These are phyloP conservation scores for Alternaria infectoria DNA, from an alignment of 2,329 filamentous ascomycete genomes.

Conservation along the genomic window DNA sequence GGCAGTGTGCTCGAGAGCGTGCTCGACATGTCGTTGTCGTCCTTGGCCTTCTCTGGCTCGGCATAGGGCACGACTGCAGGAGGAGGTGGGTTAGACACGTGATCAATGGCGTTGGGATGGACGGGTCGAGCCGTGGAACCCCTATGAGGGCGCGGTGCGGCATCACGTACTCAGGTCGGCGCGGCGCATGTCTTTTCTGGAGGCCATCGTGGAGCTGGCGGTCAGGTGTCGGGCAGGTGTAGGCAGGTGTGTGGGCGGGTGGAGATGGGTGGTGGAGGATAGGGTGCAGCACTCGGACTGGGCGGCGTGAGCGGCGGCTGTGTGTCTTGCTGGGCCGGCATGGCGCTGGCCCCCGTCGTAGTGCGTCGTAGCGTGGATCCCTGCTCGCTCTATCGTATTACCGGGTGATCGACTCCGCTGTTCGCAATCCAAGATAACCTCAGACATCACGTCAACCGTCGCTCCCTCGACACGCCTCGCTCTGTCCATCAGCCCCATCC, in stretches of 20 bases:
- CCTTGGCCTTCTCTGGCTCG: slow-evolving; percentile 71
- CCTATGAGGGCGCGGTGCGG: slow-evolving; percentile 1
- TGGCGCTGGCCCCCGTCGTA: not conserved
- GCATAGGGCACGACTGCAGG: slow-evolving; percentile 83
- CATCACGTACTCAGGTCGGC: slow-evolving; percentile 70
- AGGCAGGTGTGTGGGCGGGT: slow-evolving; percentile 10
- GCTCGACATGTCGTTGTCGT: slow-evolving; percentile 72
- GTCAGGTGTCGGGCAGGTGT: slow-evolving; percentile 16
- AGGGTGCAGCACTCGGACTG: slow-evolving; percentile 6
- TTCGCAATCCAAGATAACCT: slow-evolving; percentile 17
- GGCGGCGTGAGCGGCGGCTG: slow-evolving; percentile 3
- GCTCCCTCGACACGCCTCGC: not conserved
- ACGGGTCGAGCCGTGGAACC: not conserved
- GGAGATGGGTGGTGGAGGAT: slow-evolving; percentile 21
- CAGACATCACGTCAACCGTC: slow-evolving; percentile 11
- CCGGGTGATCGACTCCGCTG: slow-evolving; percentile 19
- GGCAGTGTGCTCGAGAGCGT: slow-evolving; percentile 80
- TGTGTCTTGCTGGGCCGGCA: slow-evolving; percentile 1
- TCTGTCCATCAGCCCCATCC: slow-evolving; percentile 7
- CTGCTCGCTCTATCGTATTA: slow-evolving; percentile 11
- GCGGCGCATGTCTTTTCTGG: slow-evolving; percentile 78
- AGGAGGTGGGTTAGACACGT: slow-evolving; percentile 34
- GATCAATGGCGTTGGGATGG: slow-evolving; percentile 14
- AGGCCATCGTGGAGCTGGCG: slow-evolving; percentile 60
- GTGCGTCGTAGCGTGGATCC: slow-evolving; percentile 8